Evolutionary conservation across 73 alveolate species (phyloP).

Genomic region (Paramecium tetraurelia): DNA sequence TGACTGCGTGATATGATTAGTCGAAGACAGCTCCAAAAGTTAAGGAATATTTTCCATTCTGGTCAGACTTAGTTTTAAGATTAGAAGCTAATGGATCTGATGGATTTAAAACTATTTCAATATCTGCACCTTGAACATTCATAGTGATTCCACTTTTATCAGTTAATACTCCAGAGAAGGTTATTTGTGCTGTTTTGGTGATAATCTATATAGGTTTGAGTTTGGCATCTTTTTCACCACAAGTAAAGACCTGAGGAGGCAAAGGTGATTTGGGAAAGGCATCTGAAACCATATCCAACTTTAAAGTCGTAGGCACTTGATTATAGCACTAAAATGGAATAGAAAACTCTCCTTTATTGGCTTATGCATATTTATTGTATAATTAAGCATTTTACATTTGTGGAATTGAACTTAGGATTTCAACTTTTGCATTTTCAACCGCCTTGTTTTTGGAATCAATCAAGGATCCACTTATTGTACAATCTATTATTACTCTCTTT

Average conservation of each 20-base stretch:
- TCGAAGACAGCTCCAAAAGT: neutral
- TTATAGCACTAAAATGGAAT: constrained; percentile 30
- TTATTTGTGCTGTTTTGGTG: neutral
- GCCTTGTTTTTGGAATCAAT: neutral
- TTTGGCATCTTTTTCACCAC: neutral
- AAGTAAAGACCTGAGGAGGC: neutral
- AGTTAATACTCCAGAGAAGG: neutral
- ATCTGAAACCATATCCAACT: neutral
- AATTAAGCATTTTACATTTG: neutral
- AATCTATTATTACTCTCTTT: neutral
- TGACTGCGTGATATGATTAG: neutral
- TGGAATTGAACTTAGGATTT: neutral
- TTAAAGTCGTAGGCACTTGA: neutral
- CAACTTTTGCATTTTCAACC: neutral
- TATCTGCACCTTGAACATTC: neutral
- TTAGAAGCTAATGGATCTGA: constrained; percentile 6
- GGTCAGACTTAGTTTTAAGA: constrained; percentile 12
- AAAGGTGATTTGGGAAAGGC: neutral
- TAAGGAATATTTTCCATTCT: constrained; percentile 2
- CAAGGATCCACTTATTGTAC: neutral
- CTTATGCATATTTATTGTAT: neutral
- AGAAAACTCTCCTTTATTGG: neutral
- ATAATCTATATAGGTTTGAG: neutral
- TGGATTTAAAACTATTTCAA: neutral
- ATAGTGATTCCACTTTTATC: neutral